These are phyloP conservation scores for Mycosarcoma mackinlayi DNA, from an alignment of 1,284 basidiomycete species.

Conservation along the genomic window DNA sequence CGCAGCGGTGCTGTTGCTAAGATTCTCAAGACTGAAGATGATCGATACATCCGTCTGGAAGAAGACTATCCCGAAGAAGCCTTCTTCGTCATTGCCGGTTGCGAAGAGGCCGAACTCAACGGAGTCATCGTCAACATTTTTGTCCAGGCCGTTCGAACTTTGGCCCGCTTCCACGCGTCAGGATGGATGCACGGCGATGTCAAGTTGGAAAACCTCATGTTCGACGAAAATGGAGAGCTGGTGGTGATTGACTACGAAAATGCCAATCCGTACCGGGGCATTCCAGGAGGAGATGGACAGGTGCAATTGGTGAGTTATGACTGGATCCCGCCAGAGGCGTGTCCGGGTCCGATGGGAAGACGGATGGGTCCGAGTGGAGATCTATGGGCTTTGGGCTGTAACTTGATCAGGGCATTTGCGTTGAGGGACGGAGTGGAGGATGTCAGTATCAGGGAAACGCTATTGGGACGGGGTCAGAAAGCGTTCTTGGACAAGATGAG, in stretches of 20 bases:
- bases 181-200: constrained; percentile 68
- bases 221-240: constrained; percentile 52
- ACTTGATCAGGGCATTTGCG: constrained; percentile 64
- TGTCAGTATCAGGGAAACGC: constrained; percentile 46
- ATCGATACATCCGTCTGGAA: constrained; percentile 61
- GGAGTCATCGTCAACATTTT: constrained; percentile 61
- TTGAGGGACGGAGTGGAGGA: constrained; percentile 64
- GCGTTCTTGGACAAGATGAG: constrained; percentile 52
- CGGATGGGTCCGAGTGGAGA: constrained; percentile 63
- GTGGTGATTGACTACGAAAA: constrained; percentile 67
- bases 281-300: constrained; percentile 58
- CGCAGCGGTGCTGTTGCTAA: constrained; percentile 43
- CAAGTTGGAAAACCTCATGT: constrained; percentile 67
- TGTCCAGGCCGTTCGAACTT: constrained; percentile 50
- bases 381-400: constrained; percentile 64
- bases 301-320: constrained; percentile 63
- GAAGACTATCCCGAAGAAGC: constrained; percentile 67
- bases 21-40: constrained; percentile 60
- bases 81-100: constrained; percentile 66
- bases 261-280: constrained; percentile 63
- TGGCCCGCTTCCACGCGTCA: constrained; percentile 58
- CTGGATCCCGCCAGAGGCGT: constrained; percentile 65
- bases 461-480: constrained; percentile 56
- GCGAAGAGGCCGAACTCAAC: constrained; percentile 61
- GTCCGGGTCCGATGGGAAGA: constrained; percentile 53